Base-by-base conservation (phyloP, 1,284 basidiomycete species). In the Leucoagaricus sp. region DNA sequence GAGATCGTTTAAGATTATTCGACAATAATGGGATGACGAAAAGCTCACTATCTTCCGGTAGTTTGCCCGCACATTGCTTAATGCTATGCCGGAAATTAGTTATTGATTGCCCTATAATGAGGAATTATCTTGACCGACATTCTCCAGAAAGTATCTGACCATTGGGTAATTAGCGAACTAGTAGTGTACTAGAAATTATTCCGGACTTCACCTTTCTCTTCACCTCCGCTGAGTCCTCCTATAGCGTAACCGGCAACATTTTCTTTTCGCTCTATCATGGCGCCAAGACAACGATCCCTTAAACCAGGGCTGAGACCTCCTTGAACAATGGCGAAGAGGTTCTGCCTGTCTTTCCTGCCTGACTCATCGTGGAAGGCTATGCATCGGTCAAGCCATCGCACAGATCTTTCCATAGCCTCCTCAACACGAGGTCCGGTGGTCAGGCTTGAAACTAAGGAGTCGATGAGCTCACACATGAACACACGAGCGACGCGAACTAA, bases 311-410 rank as follows among this genome's bases (percentile, higher is more conserved):
- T 85, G 10, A 94, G 76, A 1, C 92, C 92, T 25, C 91, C 92
- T 72, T 94, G 93, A 9, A 94, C 84, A 53, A 94, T 94, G 1
- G 93, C 93, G 65, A 94, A 94, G 1, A 94, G 75, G 65, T 92
- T 93, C 66, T 94, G 92, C 1, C 67, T 75, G 48, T 79, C 72
- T 51, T 78, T 75, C 59, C 78, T 83, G 0, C 88, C 89, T 0
- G 86, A 86, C 44, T 73, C 73, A 51, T 86, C 78, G 65, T 94
- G 92, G 53, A 82, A 79, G 3, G 79, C 76, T 47, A 94, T 91
- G 65, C 92, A 94, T 53, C 93, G 79, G 67, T 94, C 92, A 6
- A 94, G 81, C 92, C 92, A 93, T 44, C 91, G 80, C 8, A 93
- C 79, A 2, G 89, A 92, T 50, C 89, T 78, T 69, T 83, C 82